These are phyloP conservation scores for Mycena crocata DNA, from an alignment of 768 basidiomycete genomes.

Conservation along the genomic window DNA sequence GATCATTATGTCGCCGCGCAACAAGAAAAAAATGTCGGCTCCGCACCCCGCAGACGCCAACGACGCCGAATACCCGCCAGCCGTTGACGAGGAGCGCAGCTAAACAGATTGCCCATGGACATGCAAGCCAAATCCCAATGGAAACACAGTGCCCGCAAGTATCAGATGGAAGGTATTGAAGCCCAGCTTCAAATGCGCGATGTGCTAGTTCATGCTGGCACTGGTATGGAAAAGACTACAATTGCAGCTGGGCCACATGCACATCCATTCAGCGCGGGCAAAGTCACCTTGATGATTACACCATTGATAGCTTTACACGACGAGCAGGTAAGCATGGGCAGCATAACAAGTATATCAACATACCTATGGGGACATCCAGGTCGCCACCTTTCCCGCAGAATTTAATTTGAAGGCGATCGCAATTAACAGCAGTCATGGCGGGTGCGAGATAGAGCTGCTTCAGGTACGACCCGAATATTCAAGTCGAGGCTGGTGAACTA, in stretches of 20 bases:
- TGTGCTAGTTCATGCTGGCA: slow-evolving; percentile 50
- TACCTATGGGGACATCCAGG: slow-evolving; percentile 36
- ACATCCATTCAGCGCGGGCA: slow-evolving; percentile 36
- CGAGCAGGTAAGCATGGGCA: slow-evolving; percentile 49
- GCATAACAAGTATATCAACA: too few relatives aligned
- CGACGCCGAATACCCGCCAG: not conserved
- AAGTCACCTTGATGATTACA: slow-evolving; percentile 51
- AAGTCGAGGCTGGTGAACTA: slow-evolving; percentile 31
- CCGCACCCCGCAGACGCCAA: not conserved
- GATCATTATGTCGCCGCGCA: not conserved
- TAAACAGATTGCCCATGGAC: slow-evolving; percentile 14
- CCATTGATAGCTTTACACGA: slow-evolving; percentile 53
- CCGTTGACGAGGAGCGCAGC: slow-evolving; percentile 24
- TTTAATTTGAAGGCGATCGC: slow-evolving; percentile 41
- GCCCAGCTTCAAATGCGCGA: slow-evolving; percentile 46
- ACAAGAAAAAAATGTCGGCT: not conserved
- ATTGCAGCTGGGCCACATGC: slow-evolving; percentile 52
- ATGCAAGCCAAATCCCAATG: slow-evolving; percentile 39
- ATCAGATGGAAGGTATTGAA: slow-evolving; percentile 44
- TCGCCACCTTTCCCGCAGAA: slow-evolving; percentile 43
- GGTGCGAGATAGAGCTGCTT: slow-evolving; percentile 39
- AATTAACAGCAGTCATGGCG: too few relatives aligned
- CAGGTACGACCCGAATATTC: slow-evolving; percentile 23
- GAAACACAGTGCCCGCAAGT: slow-evolving; percentile 34
- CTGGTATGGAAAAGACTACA: slow-evolving; percentile 50